Percentiles rank a stretch among this genome's conserved stretches.
Conservation (phyloP, 2,329 filamentous ascomycete species). For the Pseudogymnoascus sp. region DNA sequence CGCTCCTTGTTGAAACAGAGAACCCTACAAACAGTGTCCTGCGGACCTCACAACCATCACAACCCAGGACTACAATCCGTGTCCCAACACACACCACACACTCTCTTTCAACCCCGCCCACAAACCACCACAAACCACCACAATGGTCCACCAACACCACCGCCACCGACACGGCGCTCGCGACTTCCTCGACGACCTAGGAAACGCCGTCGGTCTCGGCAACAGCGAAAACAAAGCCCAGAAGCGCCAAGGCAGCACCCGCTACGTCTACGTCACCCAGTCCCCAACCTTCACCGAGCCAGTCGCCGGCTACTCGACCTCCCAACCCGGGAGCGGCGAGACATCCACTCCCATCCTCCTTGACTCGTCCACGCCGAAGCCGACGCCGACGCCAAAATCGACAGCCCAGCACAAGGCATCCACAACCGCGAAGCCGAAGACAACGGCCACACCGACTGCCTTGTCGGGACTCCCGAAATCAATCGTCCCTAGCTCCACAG, state of each 20-base stretch:
- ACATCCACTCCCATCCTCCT: neutral
- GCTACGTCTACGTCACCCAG: slow-evolving; percentile 42
- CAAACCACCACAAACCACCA: neutral
- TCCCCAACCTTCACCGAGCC: slow-evolving; percentile 42
- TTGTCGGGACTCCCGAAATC: neutral
- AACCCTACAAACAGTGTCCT: too few species aligned
- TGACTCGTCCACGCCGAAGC: neutral
- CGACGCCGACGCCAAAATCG: neutral
- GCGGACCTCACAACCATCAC: neutral
- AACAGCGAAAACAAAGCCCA: neutral
- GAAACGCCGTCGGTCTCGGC: neutral
- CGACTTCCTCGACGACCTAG: neutral
- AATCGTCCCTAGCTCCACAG: slow-evolving; percentile 7
- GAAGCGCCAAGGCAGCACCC: slow-evolving; percentile 22
- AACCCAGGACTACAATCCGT: neutral
- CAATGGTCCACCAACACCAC: neutral
- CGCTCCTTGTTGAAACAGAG: too few species aligned
- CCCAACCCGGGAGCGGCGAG: neutral
- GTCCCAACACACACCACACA: neutral
- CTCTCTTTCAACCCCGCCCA: neutral
- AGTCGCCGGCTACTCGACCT: slow-evolving; percentile 38
- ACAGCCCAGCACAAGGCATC: neutral
- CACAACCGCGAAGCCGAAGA: slow-evolving; percentile 6
- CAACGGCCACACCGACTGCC: neutral
- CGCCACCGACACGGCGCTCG: neutral